Base-by-base conservation (phyloP, 2,329 filamentous ascomycete genomes). In the Cordyceps sp. region DNA sequence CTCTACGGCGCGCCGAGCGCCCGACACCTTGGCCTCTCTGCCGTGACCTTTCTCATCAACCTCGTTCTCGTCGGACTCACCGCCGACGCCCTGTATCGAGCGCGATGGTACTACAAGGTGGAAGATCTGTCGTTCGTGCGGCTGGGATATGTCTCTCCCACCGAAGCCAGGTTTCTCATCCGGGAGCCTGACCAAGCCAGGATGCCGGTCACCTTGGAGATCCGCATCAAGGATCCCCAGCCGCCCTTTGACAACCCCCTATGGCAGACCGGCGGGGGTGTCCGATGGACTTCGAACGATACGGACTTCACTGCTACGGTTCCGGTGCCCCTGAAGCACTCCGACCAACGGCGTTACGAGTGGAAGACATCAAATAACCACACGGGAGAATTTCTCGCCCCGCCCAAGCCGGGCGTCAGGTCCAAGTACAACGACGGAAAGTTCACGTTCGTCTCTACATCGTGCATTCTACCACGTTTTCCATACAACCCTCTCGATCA, bases 361-460 rank as follows among this genome's bases (percentile, higher is more conserved):
- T 98, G 90, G 65, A 66, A 68, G 7, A 75, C 86, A 1, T 93
- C 85, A 0, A 92, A 90, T 49, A 86, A 90, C 48, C 78, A 88
- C 45, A 75, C 73, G 0, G 90, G 90, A 29, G 73, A 73, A 40
- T 93, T 98, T 45, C 70, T 69, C 4, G 77, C 83, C 0, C 78
- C 85, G 2, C 83, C 88, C 1, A 69, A 64, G 23, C 59, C 73
- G 0, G 84, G 85, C 10, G 62, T 68, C 2, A 64, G 69, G 39
- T 68, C 73, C 0, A 58, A 64, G 13, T 62, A 66, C 5, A 65
- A 66, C 27, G 66, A 74, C 31, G 77, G 76, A 26, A 76, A 73
- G 35, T 88, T 93, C 44, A 93, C 83, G 0, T 98, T 98, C 50
- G 58, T 96, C 7, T 84, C 86, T 4, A 90, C 84, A 0, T 93